Conservation (phyloP, 2,329 filamentous ascomycete genomes). For the Diaporthe ilicicola region DNA sequence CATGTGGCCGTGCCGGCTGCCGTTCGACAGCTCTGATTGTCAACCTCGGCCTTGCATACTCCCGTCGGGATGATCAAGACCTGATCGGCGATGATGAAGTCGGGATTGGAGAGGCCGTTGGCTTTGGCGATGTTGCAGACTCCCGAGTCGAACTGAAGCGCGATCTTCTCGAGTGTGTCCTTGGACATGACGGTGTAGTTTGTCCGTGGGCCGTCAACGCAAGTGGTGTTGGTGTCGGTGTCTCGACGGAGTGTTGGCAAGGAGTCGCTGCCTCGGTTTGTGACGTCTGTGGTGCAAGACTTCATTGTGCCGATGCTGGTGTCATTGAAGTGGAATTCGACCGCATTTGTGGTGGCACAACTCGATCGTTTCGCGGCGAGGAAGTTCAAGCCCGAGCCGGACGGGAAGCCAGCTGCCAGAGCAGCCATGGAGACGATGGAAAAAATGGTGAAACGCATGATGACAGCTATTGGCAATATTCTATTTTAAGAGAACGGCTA, state of each 20-base stretch:
- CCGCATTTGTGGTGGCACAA: background rate
- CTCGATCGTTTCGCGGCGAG: background rate
- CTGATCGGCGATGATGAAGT: slow-evolving; percentile 13
- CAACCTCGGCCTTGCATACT: slow-evolving; percentile 8
- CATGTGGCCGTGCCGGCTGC: background rate
- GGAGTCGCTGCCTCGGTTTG: background rate
- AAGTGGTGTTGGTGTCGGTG: background rate
- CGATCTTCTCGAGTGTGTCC: slow-evolving; percentile 24
- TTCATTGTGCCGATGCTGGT: background rate
- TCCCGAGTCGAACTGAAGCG: slow-evolving; percentile 3
- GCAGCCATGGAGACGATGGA: slow-evolving; percentile 1
- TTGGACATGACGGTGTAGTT: slow-evolving; percentile 10
- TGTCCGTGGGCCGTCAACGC: background rate
- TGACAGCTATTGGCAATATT: background rate
- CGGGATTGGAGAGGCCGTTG: slow-evolving; percentile 1
- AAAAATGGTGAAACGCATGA: background rate
- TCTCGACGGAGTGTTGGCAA: background rate
- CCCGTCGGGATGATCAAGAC: background rate
- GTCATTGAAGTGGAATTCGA: slow-evolving; percentile 21
- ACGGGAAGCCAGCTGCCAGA: background rate
- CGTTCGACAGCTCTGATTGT: slow-evolving; percentile 15
- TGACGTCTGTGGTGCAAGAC: slow-evolving; percentile 10
- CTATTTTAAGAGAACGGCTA: background rate
- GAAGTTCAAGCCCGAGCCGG: background rate
- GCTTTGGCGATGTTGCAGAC: slow-evolving; percentile 22